Conservation (phyloP, 23 red algal genomes). For the Cyanidioschyzon merolae region DNA sequence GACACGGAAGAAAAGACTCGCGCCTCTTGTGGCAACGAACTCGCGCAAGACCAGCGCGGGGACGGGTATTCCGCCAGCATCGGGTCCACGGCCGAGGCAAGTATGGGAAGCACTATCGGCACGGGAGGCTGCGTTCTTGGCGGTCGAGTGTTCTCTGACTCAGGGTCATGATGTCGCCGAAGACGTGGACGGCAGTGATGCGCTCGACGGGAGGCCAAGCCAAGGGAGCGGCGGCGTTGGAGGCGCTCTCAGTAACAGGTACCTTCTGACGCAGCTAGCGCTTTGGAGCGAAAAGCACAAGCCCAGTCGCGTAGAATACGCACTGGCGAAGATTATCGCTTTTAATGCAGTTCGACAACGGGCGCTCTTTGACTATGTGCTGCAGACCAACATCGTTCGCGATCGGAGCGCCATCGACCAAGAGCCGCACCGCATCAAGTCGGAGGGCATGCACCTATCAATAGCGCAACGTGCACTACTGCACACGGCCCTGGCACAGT, state of each 20-base stretch:
- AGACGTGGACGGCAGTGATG: background rate
- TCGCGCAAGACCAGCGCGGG: background rate
- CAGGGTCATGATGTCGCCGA: background rate
- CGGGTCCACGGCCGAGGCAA: background rate
- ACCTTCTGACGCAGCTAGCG: background rate
- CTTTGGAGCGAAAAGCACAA: background rate
- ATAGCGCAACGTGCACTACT: background rate
- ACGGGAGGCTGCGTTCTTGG: slow-evolving; percentile 4
- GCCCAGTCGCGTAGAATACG: slow-evolving; percentile 1
- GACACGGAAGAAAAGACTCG: too few relatives aligned
- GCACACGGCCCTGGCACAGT: slow-evolving; percentile 8
- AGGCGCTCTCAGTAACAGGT: background rate
- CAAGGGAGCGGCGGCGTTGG: background rate
- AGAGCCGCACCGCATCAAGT: background rate
- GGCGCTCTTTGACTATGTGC: slow-evolving; percentile 8
- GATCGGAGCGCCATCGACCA: background rate
- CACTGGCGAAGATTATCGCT: background rate
- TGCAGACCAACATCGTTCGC: background rate
- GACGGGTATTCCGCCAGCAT: background rate
- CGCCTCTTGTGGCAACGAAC: background rate
- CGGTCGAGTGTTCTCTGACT: background rate
- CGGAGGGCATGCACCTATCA: background rate
- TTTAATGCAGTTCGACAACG: slow-evolving; percentile 2
- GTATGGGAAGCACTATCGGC: background rate
- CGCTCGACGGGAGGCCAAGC: background rate